A percentile compares a stretch with the other conserved stretches of the same genome.
Evolutionary conservation across 805 yeast species (phyloP).

Genomic region (Starmerella stigmatis): DNA sequence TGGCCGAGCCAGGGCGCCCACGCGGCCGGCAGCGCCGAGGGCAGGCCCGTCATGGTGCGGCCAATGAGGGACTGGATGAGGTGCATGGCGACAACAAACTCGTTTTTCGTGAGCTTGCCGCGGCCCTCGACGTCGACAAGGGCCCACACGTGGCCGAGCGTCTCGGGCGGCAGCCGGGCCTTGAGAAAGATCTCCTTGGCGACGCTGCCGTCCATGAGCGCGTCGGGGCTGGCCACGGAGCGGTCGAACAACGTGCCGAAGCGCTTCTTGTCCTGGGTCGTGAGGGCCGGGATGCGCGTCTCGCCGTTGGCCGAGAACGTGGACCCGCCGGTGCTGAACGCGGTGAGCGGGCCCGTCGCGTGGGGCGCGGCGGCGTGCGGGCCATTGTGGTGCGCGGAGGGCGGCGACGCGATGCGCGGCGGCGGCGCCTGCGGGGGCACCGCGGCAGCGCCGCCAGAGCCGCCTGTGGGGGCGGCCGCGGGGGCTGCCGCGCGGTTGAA

Average conservation of each 20-base stretch:
- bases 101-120: conserved; percentile 63
- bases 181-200: conserved; percentile 82
- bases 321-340: conserved; percentile 15
- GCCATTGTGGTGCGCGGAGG: no score
- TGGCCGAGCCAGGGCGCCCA: conserved; percentile 27
- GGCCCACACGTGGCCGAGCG: conserved; percentile 80
- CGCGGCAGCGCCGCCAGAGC: not conserved
- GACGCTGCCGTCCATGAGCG: conserved; percentile 55
- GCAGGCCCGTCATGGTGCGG: conserved; percentile 52
- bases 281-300: conserved; percentile 30
- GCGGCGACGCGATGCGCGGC: not conserved
- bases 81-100: conserved; percentile 90
- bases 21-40: conserved; percentile 37
- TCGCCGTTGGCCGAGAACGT: conserved; percentile 16
- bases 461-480: not conserved
- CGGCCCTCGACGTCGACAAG: conserved; percentile 66
- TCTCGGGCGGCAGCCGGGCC: conserved; percentile 69
- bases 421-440: conserved; percentile 1
- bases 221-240: conserved; percentile 52
- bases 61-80: conserved; percentile 72
- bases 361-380: no score
- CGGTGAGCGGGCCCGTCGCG: conserved; percentile 4
- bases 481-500: conserved; percentile 33
- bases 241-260: conserved; percentile 49
- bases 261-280: conserved; percentile 31